phyloP scores from a whole-genome alignment of 78 protist genomes.

The Acrasis kona region DNA sequence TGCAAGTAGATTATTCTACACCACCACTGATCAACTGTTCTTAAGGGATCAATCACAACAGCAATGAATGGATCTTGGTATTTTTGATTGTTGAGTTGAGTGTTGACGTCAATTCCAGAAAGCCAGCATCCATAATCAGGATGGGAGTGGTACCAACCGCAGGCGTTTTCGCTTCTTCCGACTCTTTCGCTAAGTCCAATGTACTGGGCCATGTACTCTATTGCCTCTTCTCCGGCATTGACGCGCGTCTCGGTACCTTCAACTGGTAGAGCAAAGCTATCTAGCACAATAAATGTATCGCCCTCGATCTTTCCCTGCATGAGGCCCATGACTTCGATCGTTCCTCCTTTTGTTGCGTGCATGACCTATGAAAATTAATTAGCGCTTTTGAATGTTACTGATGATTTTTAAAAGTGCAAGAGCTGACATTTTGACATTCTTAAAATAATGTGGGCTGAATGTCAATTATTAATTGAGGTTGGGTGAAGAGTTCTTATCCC shows the following conservation, averaged over 20 bases:
- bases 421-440: constrained; percentile 80
- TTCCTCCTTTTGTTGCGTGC: not conserved
- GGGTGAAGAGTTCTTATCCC: too few species aligned
- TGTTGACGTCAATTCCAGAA: constrained; percentile 85
- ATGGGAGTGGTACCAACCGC: constrained; percentile 97
- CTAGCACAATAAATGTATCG: constrained; percentile 85
- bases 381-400: constrained; percentile 87
- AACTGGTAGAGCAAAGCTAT: constrained; percentile 94
- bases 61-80: constrained; percentile 89
- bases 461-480: too few species aligned
- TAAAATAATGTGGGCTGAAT: constrained; percentile 77
- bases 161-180: constrained; percentile 43
- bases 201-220: constrained; percentile 81
- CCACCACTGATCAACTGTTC: too few species aligned
- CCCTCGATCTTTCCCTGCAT: constrained; percentile 73
- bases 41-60: constrained; percentile 61
- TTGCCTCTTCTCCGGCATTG: constrained; percentile 75
- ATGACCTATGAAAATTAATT: constrained; percentile 37
- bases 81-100: constrained; percentile 82
- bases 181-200: constrained; percentile 29
- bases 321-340: constrained; percentile 90
- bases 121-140: constrained; percentile 97
- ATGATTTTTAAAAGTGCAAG: constrained; percentile 93
- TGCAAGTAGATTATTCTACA: too few species aligned
- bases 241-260: constrained; percentile 96